phyloP scores from a whole-genome alignment of 768 basidiomycete species.

The Leccinum arenicola region DNA sequence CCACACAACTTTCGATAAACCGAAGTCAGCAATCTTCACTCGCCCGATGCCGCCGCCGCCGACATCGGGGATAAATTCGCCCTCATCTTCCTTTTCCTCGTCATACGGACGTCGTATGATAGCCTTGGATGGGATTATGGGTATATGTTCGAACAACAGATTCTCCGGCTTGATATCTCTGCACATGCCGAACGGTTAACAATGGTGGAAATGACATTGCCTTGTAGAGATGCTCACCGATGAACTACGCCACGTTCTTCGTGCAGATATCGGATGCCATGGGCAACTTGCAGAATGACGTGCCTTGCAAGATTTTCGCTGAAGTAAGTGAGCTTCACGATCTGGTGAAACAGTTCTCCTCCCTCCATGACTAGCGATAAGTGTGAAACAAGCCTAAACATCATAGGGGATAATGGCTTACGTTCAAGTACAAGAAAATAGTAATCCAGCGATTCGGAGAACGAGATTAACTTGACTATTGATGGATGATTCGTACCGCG shows the following conservation, averaged over 20 bases:
- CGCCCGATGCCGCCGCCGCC: constrained; percentile 97
- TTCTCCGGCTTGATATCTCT: constrained; percentile 99
- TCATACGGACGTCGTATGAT: constrained; percentile 84
- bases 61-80: constrained; percentile 87
- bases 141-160: constrained; percentile 89
- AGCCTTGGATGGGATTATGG: constrained; percentile 81
- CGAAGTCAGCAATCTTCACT: constrained; percentile 99
- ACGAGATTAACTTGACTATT: constrained; percentile 87
- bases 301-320: constrained; percentile 96
- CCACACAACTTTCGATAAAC: constrained; percentile 97
- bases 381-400: constrained; percentile 8
- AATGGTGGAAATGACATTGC: neutral
- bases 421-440: constrained; percentile 94
- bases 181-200: neutral
- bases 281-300: constrained; percentile 93
- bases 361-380: constrained; percentile 81
- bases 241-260: constrained; percentile 98
- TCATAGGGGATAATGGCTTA: constrained; percentile 37
- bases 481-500: constrained; percentile 89
- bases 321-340: constrained; percentile 98
- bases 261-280: constrained; percentile 93
- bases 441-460: constrained; percentile 89
- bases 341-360: constrained; percentile 97
- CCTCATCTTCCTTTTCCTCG: constrained; percentile 98
- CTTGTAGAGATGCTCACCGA: constrained; percentile 43